Evolutionary conservation across 352 stramenopile genomes (phyloP).

Genomic region (Phytophthora fragariae): DNA sequence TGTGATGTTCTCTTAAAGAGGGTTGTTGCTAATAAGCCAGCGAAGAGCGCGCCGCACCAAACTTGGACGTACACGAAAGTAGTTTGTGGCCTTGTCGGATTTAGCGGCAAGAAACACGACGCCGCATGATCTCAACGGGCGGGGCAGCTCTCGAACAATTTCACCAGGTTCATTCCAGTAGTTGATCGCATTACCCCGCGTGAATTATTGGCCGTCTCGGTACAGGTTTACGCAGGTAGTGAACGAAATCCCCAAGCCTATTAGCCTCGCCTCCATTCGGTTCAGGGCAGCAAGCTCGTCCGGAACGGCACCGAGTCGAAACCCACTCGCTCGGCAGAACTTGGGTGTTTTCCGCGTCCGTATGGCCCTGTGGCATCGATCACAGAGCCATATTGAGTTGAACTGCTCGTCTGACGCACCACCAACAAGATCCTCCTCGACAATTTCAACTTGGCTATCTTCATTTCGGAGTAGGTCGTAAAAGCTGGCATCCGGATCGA

Average conservation of each 20-base stretch:
- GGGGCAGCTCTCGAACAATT: background rate
- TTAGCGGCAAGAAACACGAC: background rate
- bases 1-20: slow-evolving; percentile 2
- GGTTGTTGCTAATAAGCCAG: slow-evolving; percentile 6
- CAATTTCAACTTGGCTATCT: background rate
- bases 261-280: slow-evolving; percentile 7
- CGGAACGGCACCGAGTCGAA: slow-evolving; percentile 4
- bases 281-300: slow-evolving; percentile 10
- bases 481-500: background rate
- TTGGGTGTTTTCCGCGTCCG: background rate
- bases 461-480: slow-evolving; percentile 2
- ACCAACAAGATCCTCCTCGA: background rate
- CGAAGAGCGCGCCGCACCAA: background rate
- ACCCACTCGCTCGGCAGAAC: slow-evolving; percentile 14
- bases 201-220: too few relatives aligned
- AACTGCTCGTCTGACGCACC: too few relatives aligned
- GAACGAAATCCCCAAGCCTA: slow-evolving; percentile 16
- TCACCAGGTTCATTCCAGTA: slow-evolving; percentile 19
- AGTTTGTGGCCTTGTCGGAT: background rate
- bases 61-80: background rate
- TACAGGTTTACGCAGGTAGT: slow-evolving; percentile 1
- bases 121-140: background rate
- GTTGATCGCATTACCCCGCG: background rate
- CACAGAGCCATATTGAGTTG: background rate
- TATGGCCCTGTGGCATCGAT: slow-evolving; percentile 4